phyloP scores from a whole-genome alignment of 2,329 filamentous ascomycete genomes.

The Colletotrichum somersetense region DNA sequence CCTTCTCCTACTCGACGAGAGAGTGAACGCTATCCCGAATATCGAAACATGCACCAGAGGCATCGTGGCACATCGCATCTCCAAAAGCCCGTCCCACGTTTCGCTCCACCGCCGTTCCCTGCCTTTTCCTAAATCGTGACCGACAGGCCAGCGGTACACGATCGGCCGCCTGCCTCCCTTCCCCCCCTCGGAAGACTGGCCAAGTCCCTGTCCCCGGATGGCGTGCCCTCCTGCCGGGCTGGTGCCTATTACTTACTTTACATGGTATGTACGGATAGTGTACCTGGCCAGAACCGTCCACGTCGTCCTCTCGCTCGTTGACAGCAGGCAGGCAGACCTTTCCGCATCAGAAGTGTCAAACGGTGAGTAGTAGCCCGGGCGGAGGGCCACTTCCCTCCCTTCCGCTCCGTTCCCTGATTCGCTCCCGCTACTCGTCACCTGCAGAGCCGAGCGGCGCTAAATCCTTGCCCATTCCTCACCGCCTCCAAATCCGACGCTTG shows the following conservation, averaged over 20 bases:
- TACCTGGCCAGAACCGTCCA: not conserved
- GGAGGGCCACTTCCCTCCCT: conserved; percentile 16
- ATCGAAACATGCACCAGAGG: no score
- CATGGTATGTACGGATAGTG: no score
- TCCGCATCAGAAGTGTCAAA: not conserved
- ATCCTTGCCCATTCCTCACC: conserved; percentile 14
- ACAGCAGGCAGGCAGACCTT: not conserved
- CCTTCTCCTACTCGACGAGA: not conserved
- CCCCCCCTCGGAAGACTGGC: not conserved
- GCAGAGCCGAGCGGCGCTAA: conserved; percentile 35
- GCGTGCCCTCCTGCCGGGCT: conserved; percentile 4
- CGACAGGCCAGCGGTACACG: conserved; percentile 17
- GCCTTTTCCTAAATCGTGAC: conserved; percentile 22
- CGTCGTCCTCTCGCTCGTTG: not conserved
- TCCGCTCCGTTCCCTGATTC: conserved; percentile 29
- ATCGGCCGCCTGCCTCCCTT: not conserved
- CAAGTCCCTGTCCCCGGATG: conserved; percentile 6
- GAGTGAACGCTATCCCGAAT: not conserved
- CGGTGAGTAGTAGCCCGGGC: not conserved
- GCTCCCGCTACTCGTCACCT: conserved; percentile 26
- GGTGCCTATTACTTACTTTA: not conserved
- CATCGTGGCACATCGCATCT: conserved; percentile 30
- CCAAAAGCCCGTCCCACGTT: conserved; percentile 39
- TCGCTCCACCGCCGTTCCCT: conserved; percentile 8
- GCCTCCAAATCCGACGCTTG: conserved; percentile 13